These are phyloP conservation scores for Ettlia oleoabundans DNA, from an alignment of 139 green algal species.

Conservation along the genomic window DNA sequence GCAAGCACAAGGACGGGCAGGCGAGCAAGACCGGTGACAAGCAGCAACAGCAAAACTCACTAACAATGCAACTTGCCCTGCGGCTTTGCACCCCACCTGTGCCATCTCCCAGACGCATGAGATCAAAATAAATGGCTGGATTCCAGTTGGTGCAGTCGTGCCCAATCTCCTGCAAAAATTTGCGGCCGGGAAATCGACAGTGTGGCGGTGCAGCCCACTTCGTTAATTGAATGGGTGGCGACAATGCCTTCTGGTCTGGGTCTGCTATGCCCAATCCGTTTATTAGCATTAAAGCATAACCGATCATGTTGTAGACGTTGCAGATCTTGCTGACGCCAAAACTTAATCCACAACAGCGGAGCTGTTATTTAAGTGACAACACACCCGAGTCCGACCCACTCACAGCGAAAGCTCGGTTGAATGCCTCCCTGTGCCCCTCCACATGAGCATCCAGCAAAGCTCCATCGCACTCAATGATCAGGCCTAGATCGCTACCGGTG, in stretches of 20 bases:
- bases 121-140: conserved; percentile 49
- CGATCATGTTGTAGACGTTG: too few relatives aligned
- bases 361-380: too few relatives aligned
- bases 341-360: too few relatives aligned
- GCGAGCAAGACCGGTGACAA: too few relatives aligned
- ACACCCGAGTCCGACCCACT: too few relatives aligned
- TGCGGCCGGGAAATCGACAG: neutral
- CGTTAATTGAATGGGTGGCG: too few relatives aligned
- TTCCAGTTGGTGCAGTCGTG: conserved; percentile 53
- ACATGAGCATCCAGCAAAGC: conserved; percentile 43
- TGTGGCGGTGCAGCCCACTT: too few relatives aligned
- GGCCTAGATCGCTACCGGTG: neutral
- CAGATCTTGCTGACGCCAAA: too few relatives aligned
- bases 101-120: conserved; percentile 52
- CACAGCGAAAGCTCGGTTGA: conserved; percentile 50
- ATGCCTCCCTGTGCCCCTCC: conserved; percentile 48
- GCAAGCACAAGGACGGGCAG: too few relatives aligned
- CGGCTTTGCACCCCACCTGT: conserved; percentile 8
- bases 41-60: neutral
- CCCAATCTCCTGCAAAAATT: conserved; percentile 46
- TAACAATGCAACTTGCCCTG: neutral
- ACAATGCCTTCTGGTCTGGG: too few relatives aligned
- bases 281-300: too few relatives aligned
- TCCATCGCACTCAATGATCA: conserved; percentile 56
- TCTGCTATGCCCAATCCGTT: too few relatives aligned